Evolutionary conservation across 78 protist genomes (phyloP).

Genomic region (Planoprotostelium fungivorum): DNA sequence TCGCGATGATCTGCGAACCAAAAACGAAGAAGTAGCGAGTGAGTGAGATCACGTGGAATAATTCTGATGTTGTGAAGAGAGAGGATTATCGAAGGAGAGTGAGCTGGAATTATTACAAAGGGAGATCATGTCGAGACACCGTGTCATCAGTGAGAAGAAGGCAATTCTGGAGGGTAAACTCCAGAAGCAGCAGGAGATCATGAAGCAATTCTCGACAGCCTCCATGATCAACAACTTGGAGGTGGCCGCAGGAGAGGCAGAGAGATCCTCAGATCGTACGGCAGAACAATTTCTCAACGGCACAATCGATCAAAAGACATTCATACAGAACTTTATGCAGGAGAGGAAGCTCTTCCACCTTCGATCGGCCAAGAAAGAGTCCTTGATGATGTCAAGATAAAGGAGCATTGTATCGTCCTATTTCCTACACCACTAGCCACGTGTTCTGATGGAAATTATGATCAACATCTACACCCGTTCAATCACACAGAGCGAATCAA

Average conservation of each 20-base stretch:
- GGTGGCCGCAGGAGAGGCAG: not conserved
- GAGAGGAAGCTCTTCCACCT: not conserved
- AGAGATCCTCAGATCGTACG: not conserved
- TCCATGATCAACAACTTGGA: not conserved
- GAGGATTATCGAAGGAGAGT: not conserved
- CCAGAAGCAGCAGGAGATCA: not conserved
- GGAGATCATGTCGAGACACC: not conserved
- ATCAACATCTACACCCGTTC: too few relatives aligned
- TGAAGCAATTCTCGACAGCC: not conserved
- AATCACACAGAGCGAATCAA: too few relatives aligned
- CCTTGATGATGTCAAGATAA: not conserved
- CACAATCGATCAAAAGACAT: not conserved
- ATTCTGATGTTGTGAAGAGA: not conserved
- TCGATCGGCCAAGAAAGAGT: not conserved
- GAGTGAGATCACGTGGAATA: not conserved
- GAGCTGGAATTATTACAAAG: not conserved
- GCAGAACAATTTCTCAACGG: not conserved
- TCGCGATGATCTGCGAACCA: not conserved
- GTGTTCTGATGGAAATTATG: too few relatives aligned
- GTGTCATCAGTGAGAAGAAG: not conserved
- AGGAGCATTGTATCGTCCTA: too few relatives aligned
- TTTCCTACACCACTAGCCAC: too few relatives aligned
- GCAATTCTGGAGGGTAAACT: not conserved
- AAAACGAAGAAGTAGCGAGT: not conserved
- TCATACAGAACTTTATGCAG: not conserved